A percentile compares a stretch with the other conserved stretches of the same genome.
Conservation (phyloP, 805 yeast genomes). For the Metschnikowia santaceciliae region DNA sequence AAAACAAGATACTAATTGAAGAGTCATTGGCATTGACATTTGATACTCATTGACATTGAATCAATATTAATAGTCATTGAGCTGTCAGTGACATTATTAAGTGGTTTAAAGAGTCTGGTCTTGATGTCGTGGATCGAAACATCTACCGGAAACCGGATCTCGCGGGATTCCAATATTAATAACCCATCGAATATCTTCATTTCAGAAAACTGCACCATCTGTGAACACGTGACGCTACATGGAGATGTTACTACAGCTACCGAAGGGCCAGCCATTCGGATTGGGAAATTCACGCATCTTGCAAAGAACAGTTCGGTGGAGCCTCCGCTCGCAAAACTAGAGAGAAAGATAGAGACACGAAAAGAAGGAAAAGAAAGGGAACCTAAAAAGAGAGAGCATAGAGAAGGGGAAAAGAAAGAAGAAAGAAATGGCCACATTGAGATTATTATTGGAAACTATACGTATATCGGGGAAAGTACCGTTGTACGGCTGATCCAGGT, state of each 20-base stretch:
- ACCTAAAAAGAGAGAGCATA: too few relatives aligned
- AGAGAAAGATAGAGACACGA: neutral
- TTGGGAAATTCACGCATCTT: constrained; percentile 47
- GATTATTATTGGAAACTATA: constrained; percentile 44
- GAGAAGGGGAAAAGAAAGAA: too few relatives aligned
- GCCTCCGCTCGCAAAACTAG: constrained; percentile 23
- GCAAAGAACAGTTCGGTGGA: constrained; percentile 24
- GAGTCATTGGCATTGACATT: too few relatives aligned
- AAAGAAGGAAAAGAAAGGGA: too few relatives aligned
- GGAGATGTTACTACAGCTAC: constrained; percentile 27
- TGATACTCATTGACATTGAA: too few relatives aligned
- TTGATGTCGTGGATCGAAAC: constrained; percentile 44
- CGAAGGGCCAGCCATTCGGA: constrained; percentile 27
- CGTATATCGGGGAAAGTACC: constrained; percentile 36
- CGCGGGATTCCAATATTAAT: constrained; percentile 38
- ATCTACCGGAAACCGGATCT: constrained; percentile 47
- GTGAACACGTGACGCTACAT: constrained; percentile 28
- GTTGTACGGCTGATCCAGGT: constrained; percentile 34
- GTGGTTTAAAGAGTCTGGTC: neutral
- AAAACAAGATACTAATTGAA: too few relatives aligned
- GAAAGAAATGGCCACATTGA: constrained; percentile 9
- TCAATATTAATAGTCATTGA: too few relatives aligned
- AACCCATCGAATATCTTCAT: constrained; percentile 44
- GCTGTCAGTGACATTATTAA: neutral
- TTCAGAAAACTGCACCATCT: constrained; percentile 45